Evolutionary conservation across 176 grass and related monocot species (phyloP), one percentile per base, ranked within the genome.

Genomic region (Carex myosuroides): DNA sequence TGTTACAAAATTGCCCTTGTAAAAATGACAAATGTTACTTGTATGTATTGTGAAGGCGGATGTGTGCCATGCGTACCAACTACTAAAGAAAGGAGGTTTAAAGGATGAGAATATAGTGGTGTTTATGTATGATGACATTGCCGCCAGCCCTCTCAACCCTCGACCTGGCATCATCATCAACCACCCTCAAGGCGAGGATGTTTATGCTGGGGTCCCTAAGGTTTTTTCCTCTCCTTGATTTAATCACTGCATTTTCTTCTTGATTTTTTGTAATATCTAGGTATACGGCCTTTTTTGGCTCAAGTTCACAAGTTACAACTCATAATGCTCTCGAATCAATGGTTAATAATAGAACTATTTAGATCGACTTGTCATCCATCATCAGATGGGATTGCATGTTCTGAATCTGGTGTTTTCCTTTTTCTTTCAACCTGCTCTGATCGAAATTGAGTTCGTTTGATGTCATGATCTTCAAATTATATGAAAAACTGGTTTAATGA

Each of bases 51-150:
- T 18, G 60, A 72, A 99, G 93, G 89, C 93, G 63, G 93, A 99
- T 86, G 89, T 98, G 60, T 98, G 93, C 66, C 96, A 98, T 53
- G 93, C 96, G 0, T 98, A 93, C 87, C 96, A 95, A 79, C 85
- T 98, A 70, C 86, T 95, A 57, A 64, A 46, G 88, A 88, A 75
- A 21, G 91, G 96, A 26, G 92, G 92, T 53, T 56, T 95, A 13
- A 89, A 89, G 70, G 93, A 95, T 87, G 93, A 98, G 73, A 98
- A 98, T 84, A 98, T 98, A 35, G 89, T 93, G 73, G 96, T 95
- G 54, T 95, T 95, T 66, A 98, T 98, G 93, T 91, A 89, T 5
- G 93, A 95, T 56, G 96, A 98, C 24, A 95, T 95, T 58, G 91
- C 96, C 21, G 0, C 84, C 65, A 93, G 87, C 80, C 17, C 60